phyloP scores from a whole-genome alignment of 441 rosid species.

The Pelargonium australe region DNA sequence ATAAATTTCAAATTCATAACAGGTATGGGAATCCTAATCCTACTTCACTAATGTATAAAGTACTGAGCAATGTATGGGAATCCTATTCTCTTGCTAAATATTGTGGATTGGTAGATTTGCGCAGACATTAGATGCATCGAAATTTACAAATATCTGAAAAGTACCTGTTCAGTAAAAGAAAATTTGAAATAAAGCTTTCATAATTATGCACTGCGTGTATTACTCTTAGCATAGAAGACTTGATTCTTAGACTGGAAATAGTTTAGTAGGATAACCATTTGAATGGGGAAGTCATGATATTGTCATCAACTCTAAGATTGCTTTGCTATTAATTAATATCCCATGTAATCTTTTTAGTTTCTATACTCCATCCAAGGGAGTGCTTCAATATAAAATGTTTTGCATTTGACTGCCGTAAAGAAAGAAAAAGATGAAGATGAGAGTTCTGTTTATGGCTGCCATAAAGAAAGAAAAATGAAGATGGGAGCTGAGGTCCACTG shows the following conservation, averaged over 20 bases:
- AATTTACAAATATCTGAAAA: neutral
- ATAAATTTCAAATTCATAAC: too few species aligned
- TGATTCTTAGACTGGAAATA: neutral
- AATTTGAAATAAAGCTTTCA: neutral
- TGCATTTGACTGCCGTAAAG: neutral
- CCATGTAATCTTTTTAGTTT: neutral
- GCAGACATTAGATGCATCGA: neutral
- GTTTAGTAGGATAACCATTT: neutral
- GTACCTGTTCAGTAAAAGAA: neutral
- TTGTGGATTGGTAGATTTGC: neutral
- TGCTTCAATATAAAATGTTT: too few species aligned
- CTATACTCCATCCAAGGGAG: neutral
- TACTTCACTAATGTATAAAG: too few species aligned
- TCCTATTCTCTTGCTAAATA: neutral
- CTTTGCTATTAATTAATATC: neutral
- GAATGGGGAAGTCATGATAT: neutral
- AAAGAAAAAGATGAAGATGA: neutral
- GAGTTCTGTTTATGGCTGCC: too few species aligned
- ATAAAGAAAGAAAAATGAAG: neutral
- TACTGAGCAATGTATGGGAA: too few species aligned
- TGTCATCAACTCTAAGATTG: neutral
- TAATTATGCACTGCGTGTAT: neutral
- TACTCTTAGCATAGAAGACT: neutral
- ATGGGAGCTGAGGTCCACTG: neutral
- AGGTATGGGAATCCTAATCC: too few species aligned